These are phyloP conservation scores for Scheffersomyces lignosus DNA, from an alignment of 805 yeast genomes.

Conservation along the genomic window DNA sequence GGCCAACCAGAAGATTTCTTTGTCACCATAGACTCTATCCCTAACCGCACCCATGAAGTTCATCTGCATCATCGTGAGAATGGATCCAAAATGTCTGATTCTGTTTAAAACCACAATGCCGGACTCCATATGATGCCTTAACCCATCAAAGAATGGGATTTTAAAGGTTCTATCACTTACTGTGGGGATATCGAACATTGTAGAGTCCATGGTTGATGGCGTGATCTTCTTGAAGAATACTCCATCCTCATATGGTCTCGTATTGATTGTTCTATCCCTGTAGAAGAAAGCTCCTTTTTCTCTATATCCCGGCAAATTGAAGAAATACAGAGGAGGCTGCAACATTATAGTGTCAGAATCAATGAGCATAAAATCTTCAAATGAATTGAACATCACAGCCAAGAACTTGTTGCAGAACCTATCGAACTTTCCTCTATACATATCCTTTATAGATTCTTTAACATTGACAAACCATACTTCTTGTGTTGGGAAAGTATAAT, in stretches of 20 bases:
- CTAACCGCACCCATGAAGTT: slow-evolving; percentile 37
- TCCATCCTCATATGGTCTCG: slow-evolving; percentile 36
- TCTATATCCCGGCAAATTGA: slow-evolving; percentile 28
- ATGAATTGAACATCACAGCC: slow-evolving; percentile 36
- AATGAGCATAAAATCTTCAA: slow-evolving; percentile 49
- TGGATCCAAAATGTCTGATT: slow-evolving; percentile 47
- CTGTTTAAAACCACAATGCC: slow-evolving; percentile 46
- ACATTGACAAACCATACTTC: slow-evolving; percentile 42
- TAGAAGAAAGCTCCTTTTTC: slow-evolving; percentile 34
- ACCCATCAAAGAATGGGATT: slow-evolving; percentile 39
- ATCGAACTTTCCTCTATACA: slow-evolving; percentile 19
- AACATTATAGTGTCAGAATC: slow-evolving; percentile 56
- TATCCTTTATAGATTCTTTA: slow-evolving; percentile 14
- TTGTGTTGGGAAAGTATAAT: slow-evolving; percentile 27
- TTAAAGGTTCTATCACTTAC: slow-evolving; percentile 30
- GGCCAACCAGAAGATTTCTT: slow-evolving; percentile 76
- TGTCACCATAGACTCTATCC: slow-evolving; percentile 72
- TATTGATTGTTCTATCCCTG: slow-evolving; percentile 22
- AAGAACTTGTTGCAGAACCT: slow-evolving; percentile 37
- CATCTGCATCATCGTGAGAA: slow-evolving; percentile 46
- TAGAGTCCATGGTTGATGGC: slow-evolving; percentile 23
- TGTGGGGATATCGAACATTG: slow-evolving; percentile 28
- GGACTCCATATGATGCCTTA: slow-evolving; percentile 43
- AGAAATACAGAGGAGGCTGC: slow-evolving; percentile 21
- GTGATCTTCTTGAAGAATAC: slow-evolving; percentile 31